Percentiles rank a stretch among this genome's conserved stretches.
Evolutionary conservation across 1,139 yeast genomes (phyloP).

Genomic region (Yamadazyma diddensiae): DNA sequence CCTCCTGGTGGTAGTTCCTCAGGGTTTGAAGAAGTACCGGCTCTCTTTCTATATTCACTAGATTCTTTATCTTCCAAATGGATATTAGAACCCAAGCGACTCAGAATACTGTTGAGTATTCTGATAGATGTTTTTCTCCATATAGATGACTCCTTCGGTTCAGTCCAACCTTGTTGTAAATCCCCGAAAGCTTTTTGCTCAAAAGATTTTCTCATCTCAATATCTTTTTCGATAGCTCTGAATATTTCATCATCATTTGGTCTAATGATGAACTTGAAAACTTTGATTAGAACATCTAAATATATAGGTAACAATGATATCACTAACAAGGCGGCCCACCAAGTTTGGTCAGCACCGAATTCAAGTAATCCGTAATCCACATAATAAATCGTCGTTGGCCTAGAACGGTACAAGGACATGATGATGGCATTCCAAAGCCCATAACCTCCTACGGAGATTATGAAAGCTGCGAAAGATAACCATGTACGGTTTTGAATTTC

Average conservation of each 20-base stretch:
- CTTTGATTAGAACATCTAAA: conserved; percentile 63
- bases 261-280: conserved; percentile 50
- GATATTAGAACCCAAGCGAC: conserved; percentile 6
- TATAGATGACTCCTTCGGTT: conserved; percentile 43
- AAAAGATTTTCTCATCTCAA: conserved; percentile 61
- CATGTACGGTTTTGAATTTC: conserved; percentile 84
- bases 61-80: conserved; percentile 17
- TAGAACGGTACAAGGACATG: conserved; percentile 61
- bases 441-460: conserved; percentile 85
- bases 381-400: conserved; percentile 63
- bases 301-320: conserved; percentile 56
- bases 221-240: conserved; percentile 71
- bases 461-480: conserved; percentile 64
- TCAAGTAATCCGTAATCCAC: conserved; percentile 67
- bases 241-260: conserved; percentile 81
- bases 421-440: conserved; percentile 79
- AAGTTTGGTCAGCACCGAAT: conserved; percentile 76
- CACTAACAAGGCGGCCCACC: conserved; percentile 79
- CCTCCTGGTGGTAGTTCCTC: conserved; percentile 52
- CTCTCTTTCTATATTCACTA: conserved; percentile 44
- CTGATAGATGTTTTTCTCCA: conserved; percentile 11
- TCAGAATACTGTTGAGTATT: conserved; percentile 6
- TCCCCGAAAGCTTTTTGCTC: conserved; percentile 74
- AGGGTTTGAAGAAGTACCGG: conserved; percentile 45
- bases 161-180: conserved; percentile 79